phyloP scores from a whole-genome alignment of 2,329 filamentous ascomycete genomes.

The Verticillium dahliae region DNA sequence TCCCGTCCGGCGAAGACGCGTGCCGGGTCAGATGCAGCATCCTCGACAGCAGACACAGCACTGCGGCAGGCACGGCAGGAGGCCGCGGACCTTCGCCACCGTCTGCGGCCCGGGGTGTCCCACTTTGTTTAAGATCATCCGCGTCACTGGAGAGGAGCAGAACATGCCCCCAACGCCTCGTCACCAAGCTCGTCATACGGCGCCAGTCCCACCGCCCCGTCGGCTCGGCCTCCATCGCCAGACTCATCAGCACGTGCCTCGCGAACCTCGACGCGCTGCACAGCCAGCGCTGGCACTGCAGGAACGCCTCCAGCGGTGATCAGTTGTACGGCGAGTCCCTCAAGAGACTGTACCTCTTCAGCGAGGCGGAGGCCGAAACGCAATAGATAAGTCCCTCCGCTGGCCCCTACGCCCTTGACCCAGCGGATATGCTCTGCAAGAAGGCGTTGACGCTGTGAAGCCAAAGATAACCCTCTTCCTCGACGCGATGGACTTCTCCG shows the following conservation, averaged over 20 bases:
- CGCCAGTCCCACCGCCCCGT: not conserved
- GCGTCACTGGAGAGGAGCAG: not conserved
- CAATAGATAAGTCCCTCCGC: too few species aligned
- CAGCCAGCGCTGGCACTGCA: not conserved
- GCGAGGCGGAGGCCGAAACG: too few species aligned
- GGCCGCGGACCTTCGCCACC: too few species aligned
- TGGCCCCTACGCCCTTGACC: too few species aligned
- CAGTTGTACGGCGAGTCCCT: too few species aligned
- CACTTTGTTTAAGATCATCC: too few species aligned
- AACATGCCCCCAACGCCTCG: not conserved
- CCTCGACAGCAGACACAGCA: too few species aligned
- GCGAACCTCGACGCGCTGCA: not conserved
- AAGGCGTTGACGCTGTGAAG: not conserved
- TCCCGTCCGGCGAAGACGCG: not conserved
- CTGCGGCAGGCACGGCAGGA: too few species aligned
- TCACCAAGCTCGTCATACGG: not conserved
- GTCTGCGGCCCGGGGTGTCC: too few species aligned
- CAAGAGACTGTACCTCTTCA: too few species aligned
- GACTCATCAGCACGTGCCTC: not conserved
- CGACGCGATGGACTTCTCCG: not conserved
- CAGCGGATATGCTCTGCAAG: not conserved
- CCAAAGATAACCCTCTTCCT: not conserved
- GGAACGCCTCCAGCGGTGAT: too few species aligned
- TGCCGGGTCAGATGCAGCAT: too few species aligned
- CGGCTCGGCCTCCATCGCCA: not conserved